These are phyloP conservation scores for Colletotrichum salicis DNA, from an alignment of 2,329 filamentous ascomycete genomes.

Conservation along the genomic window DNA sequence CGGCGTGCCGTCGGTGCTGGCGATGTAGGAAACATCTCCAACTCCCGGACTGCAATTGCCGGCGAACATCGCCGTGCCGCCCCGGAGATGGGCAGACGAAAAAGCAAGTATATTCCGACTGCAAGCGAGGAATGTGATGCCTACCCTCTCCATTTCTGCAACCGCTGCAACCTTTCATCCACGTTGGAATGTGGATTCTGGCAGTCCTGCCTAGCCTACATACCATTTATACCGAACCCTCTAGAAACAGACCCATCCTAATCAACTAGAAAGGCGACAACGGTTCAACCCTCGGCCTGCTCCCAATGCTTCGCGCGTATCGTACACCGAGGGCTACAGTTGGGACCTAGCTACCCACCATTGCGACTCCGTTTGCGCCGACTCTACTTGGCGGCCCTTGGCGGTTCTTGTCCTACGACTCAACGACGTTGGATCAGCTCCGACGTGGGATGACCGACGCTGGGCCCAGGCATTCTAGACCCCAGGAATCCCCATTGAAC, in stretches of 20 bases:
- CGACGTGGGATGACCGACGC: constrained; percentile 28
- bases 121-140: not conserved
- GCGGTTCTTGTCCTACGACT: constrained; percentile 32
- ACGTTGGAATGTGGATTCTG: constrained; percentile 5
- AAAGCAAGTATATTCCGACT: not conserved
- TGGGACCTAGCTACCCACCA: constrained; percentile 14
- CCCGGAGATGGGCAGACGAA: constrained; percentile 4
- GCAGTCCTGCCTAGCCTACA: not conserved
- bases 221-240: not conserved
- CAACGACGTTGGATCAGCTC: constrained; percentile 26
- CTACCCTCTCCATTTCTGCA: not conserved
- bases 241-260: not conserved
- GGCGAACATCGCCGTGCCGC: not conserved
- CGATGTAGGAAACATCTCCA: not conserved
- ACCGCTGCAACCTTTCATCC: constrained; percentile 1
- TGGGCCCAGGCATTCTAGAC: constrained; percentile 20
- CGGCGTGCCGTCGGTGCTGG: not conserved
- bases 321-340: constrained; percentile 14
- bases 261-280: constrained; percentile 11
- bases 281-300: not conserved
- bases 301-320: not conserved
- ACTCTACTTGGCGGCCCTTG: constrained; percentile 31
- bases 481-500: constrained; percentile 9
- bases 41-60: constrained; percentile 3
- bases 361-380: constrained; percentile 30